Conservation (phyloP, 345 rosid genomes). For the Nephelium lappaceum region DNA sequence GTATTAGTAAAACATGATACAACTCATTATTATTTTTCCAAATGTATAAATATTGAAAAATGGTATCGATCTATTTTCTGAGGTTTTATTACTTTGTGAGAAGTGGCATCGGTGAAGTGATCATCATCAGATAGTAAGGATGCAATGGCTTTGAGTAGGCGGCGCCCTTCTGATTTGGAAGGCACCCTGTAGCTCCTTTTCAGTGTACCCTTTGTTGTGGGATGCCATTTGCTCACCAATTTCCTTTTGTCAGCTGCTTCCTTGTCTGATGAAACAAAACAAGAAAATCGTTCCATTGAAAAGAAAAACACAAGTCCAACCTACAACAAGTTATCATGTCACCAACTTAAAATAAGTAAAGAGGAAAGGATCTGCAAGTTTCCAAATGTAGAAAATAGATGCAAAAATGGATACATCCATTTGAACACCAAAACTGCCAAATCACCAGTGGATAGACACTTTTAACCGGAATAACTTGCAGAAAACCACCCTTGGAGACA, state of each 20-base stretch:
- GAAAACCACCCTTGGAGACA: not conserved
- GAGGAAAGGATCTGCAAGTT: not conserved
- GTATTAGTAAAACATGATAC: not conserved
- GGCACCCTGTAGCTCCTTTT: constrained; percentile 85
- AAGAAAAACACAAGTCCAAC: not conserved
- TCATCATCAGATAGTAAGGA: constrained; percentile 89
- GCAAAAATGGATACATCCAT: not conserved
- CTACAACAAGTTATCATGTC: not conserved
- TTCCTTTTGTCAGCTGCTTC: constrained; percentile 79
- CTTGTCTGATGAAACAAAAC: constrained; percentile 44
- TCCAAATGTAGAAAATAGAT: not conserved
- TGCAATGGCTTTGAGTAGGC: constrained; percentile 82
- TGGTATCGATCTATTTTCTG: not conserved
- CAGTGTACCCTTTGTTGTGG: constrained; percentile 88
- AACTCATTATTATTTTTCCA: not conserved
- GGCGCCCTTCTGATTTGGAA: constrained; percentile 80
- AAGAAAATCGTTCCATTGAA: not conserved
- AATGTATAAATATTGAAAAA: not conserved
- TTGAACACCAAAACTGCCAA: not conserved
- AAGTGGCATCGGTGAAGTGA: constrained; percentile 80
- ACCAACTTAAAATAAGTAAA: not conserved
- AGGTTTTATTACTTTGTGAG: constrained; percentile 73
- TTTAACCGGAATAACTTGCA: not conserved
- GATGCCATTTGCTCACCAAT: constrained; percentile 95
- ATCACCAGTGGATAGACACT: not conserved